Evolutionary conservation across 495 filamentous ascomycete genomes (phyloP).

Genomic region (Hypomontagnella monticulosa): DNA sequence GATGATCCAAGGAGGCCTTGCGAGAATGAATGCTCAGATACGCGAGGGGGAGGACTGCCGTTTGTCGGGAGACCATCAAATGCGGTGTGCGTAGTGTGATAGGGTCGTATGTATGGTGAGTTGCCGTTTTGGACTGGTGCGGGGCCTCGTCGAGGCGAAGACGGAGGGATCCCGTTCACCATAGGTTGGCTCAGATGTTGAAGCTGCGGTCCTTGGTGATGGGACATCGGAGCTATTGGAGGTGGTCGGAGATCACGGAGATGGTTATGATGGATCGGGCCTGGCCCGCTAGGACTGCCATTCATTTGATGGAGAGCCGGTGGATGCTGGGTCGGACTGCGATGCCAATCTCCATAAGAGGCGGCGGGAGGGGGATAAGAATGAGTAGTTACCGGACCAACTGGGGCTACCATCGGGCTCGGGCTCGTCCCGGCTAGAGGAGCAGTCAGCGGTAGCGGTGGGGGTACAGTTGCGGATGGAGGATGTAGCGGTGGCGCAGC

Average conservation of each 20-base stretch:
- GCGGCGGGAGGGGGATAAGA: slow-evolving; percentile 53
- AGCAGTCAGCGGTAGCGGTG: slow-evolving; percentile 34
- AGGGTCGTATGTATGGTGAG: slow-evolving; percentile 35
- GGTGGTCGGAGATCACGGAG: slow-evolving; percentile 55
- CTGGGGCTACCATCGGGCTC: slow-evolving; percentile 43
- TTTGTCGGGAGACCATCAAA: slow-evolving; percentile 49
- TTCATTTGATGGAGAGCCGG: slow-evolving; percentile 54
- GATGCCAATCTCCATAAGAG: slow-evolving; percentile 48
- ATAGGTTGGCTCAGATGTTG: slow-evolving; percentile 54
- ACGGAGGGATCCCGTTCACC: slow-evolving; percentile 52
- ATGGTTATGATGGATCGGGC: slow-evolving; percentile 52
- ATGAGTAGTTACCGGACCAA: slow-evolving; percentile 42
- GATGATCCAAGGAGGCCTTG: slow-evolving; percentile 51
- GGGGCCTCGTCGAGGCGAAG: slow-evolving; percentile 49
- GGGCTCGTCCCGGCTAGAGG: slow-evolving; percentile 39
- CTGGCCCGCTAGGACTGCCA: slow-evolving; percentile 43
- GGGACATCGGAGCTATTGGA: slow-evolving; percentile 50
- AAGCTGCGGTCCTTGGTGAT: slow-evolving; percentile 47
- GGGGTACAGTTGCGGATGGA: slow-evolving; percentile 33
- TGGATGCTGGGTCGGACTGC: slow-evolving; percentile 47
- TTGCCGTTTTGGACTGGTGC: slow-evolving; percentile 31
- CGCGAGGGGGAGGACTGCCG: slow-evolving; percentile 46
- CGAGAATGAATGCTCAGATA: slow-evolving; percentile 47
- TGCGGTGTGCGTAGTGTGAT: slow-evolving; percentile 46
- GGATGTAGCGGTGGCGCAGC: slow-evolving; percentile 35